Base-by-base conservation (phyloP, 208 protist species). In the Crithidia expoeki region DNA sequence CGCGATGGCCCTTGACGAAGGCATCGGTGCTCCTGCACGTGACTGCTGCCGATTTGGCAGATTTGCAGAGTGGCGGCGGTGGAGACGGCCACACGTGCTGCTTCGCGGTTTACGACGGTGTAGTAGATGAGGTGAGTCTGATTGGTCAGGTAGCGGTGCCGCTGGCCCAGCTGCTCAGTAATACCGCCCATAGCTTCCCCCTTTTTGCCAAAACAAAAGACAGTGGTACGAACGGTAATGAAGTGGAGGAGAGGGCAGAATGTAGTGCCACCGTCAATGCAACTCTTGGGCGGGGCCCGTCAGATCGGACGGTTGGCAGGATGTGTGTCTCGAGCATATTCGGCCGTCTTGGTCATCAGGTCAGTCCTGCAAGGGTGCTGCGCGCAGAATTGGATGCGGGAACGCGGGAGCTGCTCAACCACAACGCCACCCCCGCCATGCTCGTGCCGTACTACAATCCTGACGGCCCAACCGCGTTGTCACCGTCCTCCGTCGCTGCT, bases 41-140 rank as follows among this genome's bases (percentile, higher is more conserved):
- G 19, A 55, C 66, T 38, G 65, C 69, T 4, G 66, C 66, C 14
- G 69, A 59, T 19, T 17, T 55, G 25, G 14, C 16, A 58, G 25
- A 4, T 66, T 38, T 10, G 59, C 44, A 32, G 38, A 11, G 51
- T 4, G 11, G 21, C 52, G 42, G 42, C 25, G 57, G 12, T 30
- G 28, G 21, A 2, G 23, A 17, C 44, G n/a, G n/a, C 19, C 72
- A 72, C 47, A 42, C 57, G 42, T 77, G 72, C 34, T 21, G 74
- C 52, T 79, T 93, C 33, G 68, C 68, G 44, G 83, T 96, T 5
- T 96, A 84, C 76, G 87, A 93, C 68, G 89, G 89, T 47, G 77
- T 92, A 46, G 73, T 89, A 34, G 85, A 94, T 50, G 79, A 90
- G 47, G 83, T 78, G 46, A 89, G 89, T 53, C 72, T 79, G n/a